Evolutionary conservation across 2,329 filamentous ascomycete genomes (phyloP), one percentile per base, ranked within the genome.

Genomic region (Alternaria arbusti): DNA sequence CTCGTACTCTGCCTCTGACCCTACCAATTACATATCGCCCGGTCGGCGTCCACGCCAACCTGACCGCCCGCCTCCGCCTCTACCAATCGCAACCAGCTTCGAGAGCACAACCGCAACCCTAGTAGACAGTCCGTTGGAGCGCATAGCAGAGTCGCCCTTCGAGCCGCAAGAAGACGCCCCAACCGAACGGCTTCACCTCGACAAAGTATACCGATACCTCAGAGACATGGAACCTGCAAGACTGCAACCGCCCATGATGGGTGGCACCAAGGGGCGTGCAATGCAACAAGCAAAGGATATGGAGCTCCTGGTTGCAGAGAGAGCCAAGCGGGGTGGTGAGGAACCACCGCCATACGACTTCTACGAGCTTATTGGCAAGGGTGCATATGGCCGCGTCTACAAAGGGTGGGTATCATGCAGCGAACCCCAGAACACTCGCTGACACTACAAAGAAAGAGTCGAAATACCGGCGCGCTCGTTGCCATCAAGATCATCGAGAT

Each of bases 401-500:
- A 92, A 91, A 78, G 89, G 82, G 79, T 81, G 64, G 28, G 80
- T 76, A 23, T 70, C 68, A 49, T 8, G 49, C 52, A 13, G 9
- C 13, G 9, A 7, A 9, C 8, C 22, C n/a, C 6, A 36, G 10
- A 23, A 46, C 20, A 52, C 54, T 55, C 9, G 59, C 70, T 78
- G 59, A 80, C 59, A 28, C 13, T 23, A 15, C 52, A 17, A 17
- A 82, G 79, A 68, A 79, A 78, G 66, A 79, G 81, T 56, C 78
- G 80, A 32, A 73, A 71, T 17, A 82, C 77, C 5, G 78, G 78
- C 40, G 76, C 86, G 66, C 80, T 92, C 22, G 90, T 93, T 23
- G 91, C 91, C 17, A 86, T 94, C 75, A 94, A 96, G 81, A 94
- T 94, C 70, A 92, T 94, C 74, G 91, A 94, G 76, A 91, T 95